Evolutionary conservation across 1,139 yeast species (phyloP), one percentile per base, ranked within the genome.

Genomic region (Petasospora fabianii): DNA sequence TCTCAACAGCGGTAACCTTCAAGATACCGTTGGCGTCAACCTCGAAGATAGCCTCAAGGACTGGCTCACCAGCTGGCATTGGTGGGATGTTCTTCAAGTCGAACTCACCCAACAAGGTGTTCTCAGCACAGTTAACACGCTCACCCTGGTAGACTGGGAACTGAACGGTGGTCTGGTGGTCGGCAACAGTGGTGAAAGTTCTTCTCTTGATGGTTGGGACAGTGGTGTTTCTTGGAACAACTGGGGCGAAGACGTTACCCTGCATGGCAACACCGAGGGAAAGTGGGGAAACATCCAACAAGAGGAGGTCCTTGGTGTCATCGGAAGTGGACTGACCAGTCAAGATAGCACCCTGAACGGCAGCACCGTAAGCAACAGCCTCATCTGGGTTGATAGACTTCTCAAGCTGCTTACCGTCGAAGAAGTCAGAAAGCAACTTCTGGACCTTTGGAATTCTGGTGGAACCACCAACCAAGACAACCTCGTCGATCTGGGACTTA

Each of bases 61-160:
- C 97, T 76, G 97, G 97, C 75, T 90, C 97, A 75, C 97, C 97
- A 73, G 96, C 97, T 71, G 84, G 86, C 90, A 92, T 80, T 71
- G 97, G 97, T 69, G 98, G 98, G 62, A 92, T 87, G 75, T 92
- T 92, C 80, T 86, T 87, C 71, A 92, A 85, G 83, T 92, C 97
- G 73, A 92, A 92, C 78, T 92, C 97, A 80, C 98, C 98, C 70
- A 92, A 85, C 68, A 90, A 83, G 66, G 97, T 88, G 95, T 92
- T 92, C 77, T 92, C 97, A 60, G 87, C 69, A 81, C 97, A 90
- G 95, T 90, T 92, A 67, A 88, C 96, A 81, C 98, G 96, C 79
- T 92, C 98, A 84, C 98, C 98, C 77, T 92, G 97, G 90, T 90
- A 92, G 54, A 92, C 97, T 73, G 97, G 98, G 96, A 92, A 90